phyloP scores from a whole-genome alignment of 129 eudicot species.

The Flaveria linearis region DNA sequence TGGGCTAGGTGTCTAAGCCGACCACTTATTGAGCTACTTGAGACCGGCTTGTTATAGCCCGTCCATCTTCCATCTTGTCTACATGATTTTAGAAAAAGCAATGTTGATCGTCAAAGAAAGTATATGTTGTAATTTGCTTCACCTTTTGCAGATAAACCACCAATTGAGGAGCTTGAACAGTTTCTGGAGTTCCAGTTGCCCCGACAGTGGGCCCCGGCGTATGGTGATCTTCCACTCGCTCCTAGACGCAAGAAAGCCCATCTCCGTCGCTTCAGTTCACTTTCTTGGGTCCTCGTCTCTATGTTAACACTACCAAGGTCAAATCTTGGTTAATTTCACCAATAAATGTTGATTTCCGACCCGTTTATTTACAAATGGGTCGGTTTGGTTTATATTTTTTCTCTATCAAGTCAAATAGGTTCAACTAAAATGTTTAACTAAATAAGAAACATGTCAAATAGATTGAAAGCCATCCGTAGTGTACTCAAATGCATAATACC shows the following conservation, averaged over 20 bases:
- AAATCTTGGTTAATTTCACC: constrained; percentile 14
- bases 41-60: not conserved
- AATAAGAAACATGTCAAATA: not conserved
- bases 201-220: constrained; percentile 97
- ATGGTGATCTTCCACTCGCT: constrained; percentile 88
- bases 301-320: constrained; percentile 82
- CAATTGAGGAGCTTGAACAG: constrained; percentile 84
- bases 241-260: constrained; percentile 70
- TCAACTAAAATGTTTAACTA: not conserved
- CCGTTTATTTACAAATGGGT: not conserved
- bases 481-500: too few species aligned
- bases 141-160: constrained; percentile 79
- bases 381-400: not conserved
- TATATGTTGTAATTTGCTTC: not conserved
- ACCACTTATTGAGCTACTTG: not conserved
- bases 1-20: not conserved
- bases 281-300: constrained; percentile 84
- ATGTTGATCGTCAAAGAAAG: too few species aligned
- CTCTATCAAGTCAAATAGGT: not conserved
- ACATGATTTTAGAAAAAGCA: too few species aligned
- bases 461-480: not conserved
- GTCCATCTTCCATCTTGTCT: not conserved
- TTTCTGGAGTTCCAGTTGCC: constrained; percentile 95
- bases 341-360: not conserved
- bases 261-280: constrained; percentile 87